Conservation (phyloP, 257 asterid genomes). For the Striga asiatica region DNA sequence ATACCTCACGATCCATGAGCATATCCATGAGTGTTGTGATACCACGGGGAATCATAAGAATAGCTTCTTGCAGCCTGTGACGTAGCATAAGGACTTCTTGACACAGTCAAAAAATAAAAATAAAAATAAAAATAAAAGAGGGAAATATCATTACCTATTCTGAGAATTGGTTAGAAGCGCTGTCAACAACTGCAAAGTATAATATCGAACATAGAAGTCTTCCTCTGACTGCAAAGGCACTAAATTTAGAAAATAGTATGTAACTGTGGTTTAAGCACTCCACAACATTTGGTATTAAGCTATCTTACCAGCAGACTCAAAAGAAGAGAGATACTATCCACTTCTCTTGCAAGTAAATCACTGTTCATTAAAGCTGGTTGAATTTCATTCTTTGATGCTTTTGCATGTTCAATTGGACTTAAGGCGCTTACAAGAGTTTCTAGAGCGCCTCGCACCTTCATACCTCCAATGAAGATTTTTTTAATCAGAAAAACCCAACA, state of each 20-base stretch:
- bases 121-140: conserved; percentile 7
- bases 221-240: conserved; percentile 68
- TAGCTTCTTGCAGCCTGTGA: conserved; percentile 91
- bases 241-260: conserved; percentile 22
- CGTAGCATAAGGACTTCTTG: neutral
- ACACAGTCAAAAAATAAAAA: neutral
- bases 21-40: conserved; percentile 92
- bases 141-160: conserved; percentile 40
- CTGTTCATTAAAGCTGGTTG: conserved; percentile 9
- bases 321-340: conserved; percentile 65
- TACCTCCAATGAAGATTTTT: conserved; percentile 17
- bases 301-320: conserved; percentile 78
- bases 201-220: conserved; percentile 88
- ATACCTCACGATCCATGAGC: conserved; percentile 99
- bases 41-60: conserved; percentile 81
- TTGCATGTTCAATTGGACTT: neutral
- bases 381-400: neutral
- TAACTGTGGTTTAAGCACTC: conserved; percentile 9
- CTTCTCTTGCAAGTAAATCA: conserved; percentile 5
- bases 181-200: conserved; percentile 78
- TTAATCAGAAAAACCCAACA: conserved; percentile 8
- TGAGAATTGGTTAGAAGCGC: conserved; percentile 87
- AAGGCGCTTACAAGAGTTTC: conserved; percentile 7
- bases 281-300: conserved; percentile 5
- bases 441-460: conserved; percentile 50